These are phyloP conservation scores for Plasmodium reichenowi DNA, from an alignment of 169 alveolate species.

Conservation along the genomic window DNA sequence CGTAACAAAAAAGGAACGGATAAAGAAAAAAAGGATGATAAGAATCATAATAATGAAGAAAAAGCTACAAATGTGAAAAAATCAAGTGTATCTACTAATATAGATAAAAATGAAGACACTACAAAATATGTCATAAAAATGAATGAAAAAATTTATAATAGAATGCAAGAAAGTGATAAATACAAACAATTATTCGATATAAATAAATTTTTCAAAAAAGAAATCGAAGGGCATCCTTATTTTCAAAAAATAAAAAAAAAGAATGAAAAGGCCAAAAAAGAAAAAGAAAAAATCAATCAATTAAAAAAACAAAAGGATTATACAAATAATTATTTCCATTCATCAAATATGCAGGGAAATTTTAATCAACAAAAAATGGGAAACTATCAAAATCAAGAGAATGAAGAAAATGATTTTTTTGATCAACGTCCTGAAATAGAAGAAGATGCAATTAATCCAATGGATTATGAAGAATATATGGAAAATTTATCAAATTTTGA, in stretches of 20 bases:
- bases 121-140: constrained; percentile 7
- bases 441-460: background rate
- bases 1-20: background rate
- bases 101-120: background rate
- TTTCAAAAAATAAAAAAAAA: constrained; percentile 8
- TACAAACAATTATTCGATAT: constrained; percentile 37
- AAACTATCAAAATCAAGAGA: background rate
- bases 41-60: too few relatives aligned
- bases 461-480: background rate
- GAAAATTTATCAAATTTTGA: constrained; percentile 6
- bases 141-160: constrained; percentile 28
- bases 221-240: constrained; percentile 5
- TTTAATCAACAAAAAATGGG: background rate
- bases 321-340: background rate
- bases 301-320: constrained; percentile 5
- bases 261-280: background rate
- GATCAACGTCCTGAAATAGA: background rate
- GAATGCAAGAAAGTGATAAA: constrained; percentile 25
- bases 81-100: too few relatives aligned
- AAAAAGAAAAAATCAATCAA: constrained; percentile 9
- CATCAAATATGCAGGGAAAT: background rate
- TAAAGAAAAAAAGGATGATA: too few relatives aligned
- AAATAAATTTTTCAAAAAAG: constrained; percentile 25
- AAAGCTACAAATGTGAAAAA: too few relatives aligned
- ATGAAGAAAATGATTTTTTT: background rate